Conservation (phyloP, 2,329 filamentous ascomycete genomes). For the Cadophora luteo-olivacea region DNA sequence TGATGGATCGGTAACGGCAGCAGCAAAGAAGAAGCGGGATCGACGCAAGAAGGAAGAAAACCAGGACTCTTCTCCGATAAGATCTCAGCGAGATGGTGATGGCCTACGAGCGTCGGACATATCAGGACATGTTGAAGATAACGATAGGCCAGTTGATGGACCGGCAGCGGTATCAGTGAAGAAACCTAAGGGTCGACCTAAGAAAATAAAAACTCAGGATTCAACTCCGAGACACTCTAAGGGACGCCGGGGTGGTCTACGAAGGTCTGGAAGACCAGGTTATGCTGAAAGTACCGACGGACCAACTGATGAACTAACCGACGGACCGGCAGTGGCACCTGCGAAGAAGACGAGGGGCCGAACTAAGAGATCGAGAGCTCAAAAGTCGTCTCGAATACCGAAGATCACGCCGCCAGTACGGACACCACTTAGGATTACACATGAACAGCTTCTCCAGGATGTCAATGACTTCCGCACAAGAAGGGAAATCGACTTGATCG, state of each 20-base stretch:
- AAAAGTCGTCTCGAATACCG: neutral
- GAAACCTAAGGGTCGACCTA: constrained; percentile 4
- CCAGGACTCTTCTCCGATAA: neutral
- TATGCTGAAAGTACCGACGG: neutral
- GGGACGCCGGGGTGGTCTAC: constrained; percentile 19
- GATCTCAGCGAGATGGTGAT: constrained; percentile 11
- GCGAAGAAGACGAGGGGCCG: constrained; percentile 12
- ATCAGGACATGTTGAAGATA: neutral
- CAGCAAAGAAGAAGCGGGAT: constrained; percentile 8
- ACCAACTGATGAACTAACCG: neutral
- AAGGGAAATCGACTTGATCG: neutral
- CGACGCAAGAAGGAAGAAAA: neutral
- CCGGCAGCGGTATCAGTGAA: neutral
- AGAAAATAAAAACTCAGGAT: neutral
- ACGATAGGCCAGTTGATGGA: neutral
- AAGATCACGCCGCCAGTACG: neutral
- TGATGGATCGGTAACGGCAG: neutral
- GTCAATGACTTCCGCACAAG: neutral
- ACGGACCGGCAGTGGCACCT: neutral
- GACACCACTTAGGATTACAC: neutral
- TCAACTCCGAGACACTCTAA: neutral
- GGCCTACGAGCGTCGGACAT: constrained; percentile 18
- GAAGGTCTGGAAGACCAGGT: constrained; percentile 7
- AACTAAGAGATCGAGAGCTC: neutral
- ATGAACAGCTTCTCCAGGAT: neutral